These are phyloP conservation scores for Neoscytalidium dimidiatum DNA, from an alignment of 2,329 filamentous ascomycete species.

Conservation along the genomic window DNA sequence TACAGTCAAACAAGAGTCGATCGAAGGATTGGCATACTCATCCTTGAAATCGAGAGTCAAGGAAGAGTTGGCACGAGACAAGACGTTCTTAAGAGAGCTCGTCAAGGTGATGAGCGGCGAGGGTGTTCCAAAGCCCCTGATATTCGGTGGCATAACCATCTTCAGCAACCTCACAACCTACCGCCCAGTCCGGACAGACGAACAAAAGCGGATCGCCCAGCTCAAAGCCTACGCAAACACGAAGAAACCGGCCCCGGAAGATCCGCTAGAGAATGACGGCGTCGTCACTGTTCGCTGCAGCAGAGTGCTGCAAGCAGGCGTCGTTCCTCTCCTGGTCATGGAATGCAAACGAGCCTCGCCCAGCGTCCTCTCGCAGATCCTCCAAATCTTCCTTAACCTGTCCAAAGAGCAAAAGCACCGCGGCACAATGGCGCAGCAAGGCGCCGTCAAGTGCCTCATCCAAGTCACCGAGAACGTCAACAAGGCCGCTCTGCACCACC, in stretches of 20 bases:
- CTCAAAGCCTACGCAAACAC: constrained; percentile 94
- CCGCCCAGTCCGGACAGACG: constrained; percentile 74
- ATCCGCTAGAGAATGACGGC: constrained; percentile 73
- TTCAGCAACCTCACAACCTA: constrained; percentile 84
- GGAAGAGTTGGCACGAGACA: constrained; percentile 73
- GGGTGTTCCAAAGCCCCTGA: constrained; percentile 56
- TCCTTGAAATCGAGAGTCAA: constrained; percentile 85
- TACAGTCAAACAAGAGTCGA: constrained; percentile 65
- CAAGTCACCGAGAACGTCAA: constrained; percentile 66
- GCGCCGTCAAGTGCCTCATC: constrained; percentile 83
- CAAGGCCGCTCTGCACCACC: constrained; percentile 44
- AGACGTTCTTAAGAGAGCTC: constrained; percentile 67
- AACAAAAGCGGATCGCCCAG: constrained; percentile 88
- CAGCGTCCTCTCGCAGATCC: constrained; percentile 70
- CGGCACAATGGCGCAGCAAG: constrained; percentile 84
- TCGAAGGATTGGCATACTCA: constrained; percentile 91
- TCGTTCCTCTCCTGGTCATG: constrained; percentile 75
- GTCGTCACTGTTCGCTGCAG: constrained; percentile 76
- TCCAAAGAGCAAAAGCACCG: constrained; percentile 73
- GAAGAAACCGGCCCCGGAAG: constrained; percentile 61
- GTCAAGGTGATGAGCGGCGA: constrained; percentile 58
- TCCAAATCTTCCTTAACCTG: constrained; percentile 76
- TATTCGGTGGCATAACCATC: constrained; percentile 85
- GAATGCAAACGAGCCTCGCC: constrained; percentile 73
- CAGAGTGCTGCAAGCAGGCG: constrained; percentile 74